A percentile compares a stretch with the other conserved stretches of the same genome.
Conservation (phyloP, 2,329 filamentous ascomycete species). For the Cercospora sesami region DNA sequence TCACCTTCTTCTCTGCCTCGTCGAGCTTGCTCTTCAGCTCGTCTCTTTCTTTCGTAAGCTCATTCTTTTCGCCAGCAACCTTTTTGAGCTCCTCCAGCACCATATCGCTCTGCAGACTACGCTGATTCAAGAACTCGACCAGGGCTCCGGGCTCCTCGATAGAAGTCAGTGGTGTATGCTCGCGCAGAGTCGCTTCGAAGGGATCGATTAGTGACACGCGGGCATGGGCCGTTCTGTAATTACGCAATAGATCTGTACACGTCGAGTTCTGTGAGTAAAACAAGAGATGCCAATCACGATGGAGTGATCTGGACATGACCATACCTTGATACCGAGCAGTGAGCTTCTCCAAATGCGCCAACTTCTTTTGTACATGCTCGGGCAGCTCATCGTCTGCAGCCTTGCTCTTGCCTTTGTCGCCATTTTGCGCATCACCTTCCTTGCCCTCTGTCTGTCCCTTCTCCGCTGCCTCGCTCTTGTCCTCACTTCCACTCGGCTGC, state of each 20-base stretch:
- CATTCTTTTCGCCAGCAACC: slow-evolving; percentile 58
- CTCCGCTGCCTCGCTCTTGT: slow-evolving; percentile 31
- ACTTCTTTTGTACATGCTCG: slow-evolving; percentile 69
- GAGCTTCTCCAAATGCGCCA: slow-evolving; percentile 86
- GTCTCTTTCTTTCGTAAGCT: slow-evolving; percentile 64
- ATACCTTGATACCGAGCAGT: slow-evolving; percentile 83
- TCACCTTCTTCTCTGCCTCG: slow-evolving; percentile 64
- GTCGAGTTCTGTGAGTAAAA: slow-evolving; percentile 34
- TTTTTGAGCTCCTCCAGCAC: slow-evolving; percentile 90
- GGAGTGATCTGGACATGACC: slow-evolving; percentile 21
- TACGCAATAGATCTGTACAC: slow-evolving; percentile 75
- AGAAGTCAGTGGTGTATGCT: slow-evolving; percentile 87
- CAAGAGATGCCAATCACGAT: slow-evolving; percentile 33
- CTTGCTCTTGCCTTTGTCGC: slow-evolving; percentile 31
- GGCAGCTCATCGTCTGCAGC: slow-evolving; percentile 60
- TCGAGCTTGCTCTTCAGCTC: slow-evolving; percentile 73
- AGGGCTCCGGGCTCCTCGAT: slow-evolving; percentile 82
- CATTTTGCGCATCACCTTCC: slow-evolving; percentile 29
- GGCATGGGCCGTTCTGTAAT: slow-evolving; percentile 87
- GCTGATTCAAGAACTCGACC: slow-evolving; percentile 84
- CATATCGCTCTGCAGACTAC: slow-evolving; percentile 86
- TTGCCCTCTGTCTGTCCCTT: slow-evolving; percentile 36
- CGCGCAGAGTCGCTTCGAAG: slow-evolving; percentile 86
- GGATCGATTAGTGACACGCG: slow-evolving; percentile 85
- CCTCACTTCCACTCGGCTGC: slow-evolving; percentile 46